Evolutionary conservation across 2,329 filamentous ascomycete species (phyloP).

Genomic region (Alternaria gaisen): DNA sequence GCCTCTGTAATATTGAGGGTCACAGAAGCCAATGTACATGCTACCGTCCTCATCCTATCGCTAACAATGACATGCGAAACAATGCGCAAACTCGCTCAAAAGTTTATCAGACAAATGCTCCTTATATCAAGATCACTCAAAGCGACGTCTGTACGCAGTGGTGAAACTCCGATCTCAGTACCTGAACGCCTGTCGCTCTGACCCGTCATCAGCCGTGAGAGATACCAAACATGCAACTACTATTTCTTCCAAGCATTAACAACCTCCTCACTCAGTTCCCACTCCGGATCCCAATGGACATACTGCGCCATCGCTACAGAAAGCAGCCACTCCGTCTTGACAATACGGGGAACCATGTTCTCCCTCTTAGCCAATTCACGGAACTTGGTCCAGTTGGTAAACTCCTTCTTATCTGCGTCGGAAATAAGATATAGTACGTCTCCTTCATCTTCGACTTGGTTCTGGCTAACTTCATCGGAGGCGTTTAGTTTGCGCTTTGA

Average conservation of each 20-base stretch:
- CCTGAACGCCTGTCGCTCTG: conserved; percentile 31
- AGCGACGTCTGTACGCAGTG: conserved; percentile 14
- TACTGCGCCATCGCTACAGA: conserved; percentile 90
- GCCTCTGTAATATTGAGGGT: neutral
- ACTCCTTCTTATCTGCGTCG: conserved; percentile 71
- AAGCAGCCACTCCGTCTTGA: conserved; percentile 87
- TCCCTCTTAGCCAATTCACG: conserved; percentile 78
- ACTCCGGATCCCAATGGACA: conserved; percentile 56
- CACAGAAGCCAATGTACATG: neutral
- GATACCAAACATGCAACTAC: neutral
- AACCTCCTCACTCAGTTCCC: conserved; percentile 47
- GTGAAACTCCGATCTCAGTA: conserved; percentile 18
- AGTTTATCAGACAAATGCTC: neutral
- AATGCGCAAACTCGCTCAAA: neutral
- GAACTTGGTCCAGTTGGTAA: conserved; percentile 81
- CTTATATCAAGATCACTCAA: neutral
- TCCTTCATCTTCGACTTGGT: conserved; percentile 68
- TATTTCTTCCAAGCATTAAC: conserved; percentile 34
- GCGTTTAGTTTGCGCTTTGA: conserved; percentile 47
- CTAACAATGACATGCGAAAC: neutral
- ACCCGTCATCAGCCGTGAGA: conserved; percentile 15
- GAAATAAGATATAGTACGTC: conserved; percentile 79
- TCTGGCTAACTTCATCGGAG: conserved; percentile 56
- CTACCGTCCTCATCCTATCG: neutral
- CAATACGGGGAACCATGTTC: conserved; percentile 81